Evolutionary conservation across 768 basidiomycete genomes (phyloP), one percentile per base, ranked within the genome.

Genomic region (Cytidiella melzeri): DNA sequence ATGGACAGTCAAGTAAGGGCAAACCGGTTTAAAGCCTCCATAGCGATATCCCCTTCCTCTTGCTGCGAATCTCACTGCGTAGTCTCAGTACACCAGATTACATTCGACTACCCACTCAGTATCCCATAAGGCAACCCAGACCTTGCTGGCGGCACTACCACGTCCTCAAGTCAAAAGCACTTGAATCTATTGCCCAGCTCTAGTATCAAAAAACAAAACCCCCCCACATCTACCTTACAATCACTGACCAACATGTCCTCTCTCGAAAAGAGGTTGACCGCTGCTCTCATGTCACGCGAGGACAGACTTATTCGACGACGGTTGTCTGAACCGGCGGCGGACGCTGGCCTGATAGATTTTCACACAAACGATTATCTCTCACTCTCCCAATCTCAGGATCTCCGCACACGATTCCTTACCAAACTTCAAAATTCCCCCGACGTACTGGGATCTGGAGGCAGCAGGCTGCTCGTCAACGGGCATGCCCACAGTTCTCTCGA

Each of bases 351-450:
- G 20, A 67, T 75, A 46, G 88, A 92, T 61, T 91, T 92, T 64
- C 85, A 76, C n/a, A 87, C 91, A 2, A 96, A 95, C 65, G 92
- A 96, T 66, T 96, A 94, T 67, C 84, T 96, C 46, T 92, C 91
- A 0, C 74, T 96, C 21, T 72, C 92, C 1, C 64, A 70, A 18
- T 88, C 83, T 2, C 57, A 73, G 1, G 53, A 56, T 18, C 73
- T 93, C 11, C 83, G 84, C 24, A 46, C 63, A 0, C 69, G 66
- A 7, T 86, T 92, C 59, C 73, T 94, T 27, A 26, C 57, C 2
- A 74, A 77, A 47, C 74, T 89, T 11, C 55, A 64, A 2, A 43
- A 48, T 0, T 69, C 75, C 1, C 79, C 74, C n/a, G 67, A 74
- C 20, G 74, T 93, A 41, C 76, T 93, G 23, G 94, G 94, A 15